A percentile compares a stretch with the other conserved stretches of the same genome.
Conservation (phyloP, 139 green algal genomes). For the Klebsormidium nitens region DNA sequence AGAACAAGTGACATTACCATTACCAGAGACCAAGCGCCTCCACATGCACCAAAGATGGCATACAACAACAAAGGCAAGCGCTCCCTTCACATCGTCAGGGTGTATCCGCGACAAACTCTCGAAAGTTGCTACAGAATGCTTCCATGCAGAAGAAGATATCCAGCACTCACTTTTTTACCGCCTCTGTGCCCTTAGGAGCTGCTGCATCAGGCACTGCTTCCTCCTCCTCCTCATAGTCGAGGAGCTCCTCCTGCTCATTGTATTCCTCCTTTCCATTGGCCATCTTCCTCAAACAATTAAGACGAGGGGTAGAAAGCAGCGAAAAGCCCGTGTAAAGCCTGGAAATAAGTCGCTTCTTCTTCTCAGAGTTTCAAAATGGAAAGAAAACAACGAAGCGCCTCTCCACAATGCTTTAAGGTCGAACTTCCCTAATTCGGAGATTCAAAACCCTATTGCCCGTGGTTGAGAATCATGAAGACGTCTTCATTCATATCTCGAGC, state of each 20-base stretch:
- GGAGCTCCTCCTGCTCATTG: slow-evolving; percentile 63
- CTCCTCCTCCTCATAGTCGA: slow-evolving; percentile 88
- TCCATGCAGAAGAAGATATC: too few relatives aligned
- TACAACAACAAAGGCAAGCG: too few relatives aligned
- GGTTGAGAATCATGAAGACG: too few relatives aligned
- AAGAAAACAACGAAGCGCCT: not conserved
- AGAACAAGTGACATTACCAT: too few relatives aligned
- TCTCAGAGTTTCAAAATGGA: not conserved
- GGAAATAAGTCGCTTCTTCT: not conserved
- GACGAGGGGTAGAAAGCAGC: not conserved
- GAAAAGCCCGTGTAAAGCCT: not conserved
- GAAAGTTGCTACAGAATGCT: too few relatives aligned
- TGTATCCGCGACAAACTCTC: too few relatives aligned
- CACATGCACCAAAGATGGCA: too few relatives aligned
- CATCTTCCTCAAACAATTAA: not conserved
- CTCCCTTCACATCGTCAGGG: too few relatives aligned
- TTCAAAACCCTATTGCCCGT: too few relatives aligned
- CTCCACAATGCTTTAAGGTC: not conserved
- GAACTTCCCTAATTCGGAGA: too few relatives aligned
- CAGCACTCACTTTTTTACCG: slow-evolving; percentile 40
- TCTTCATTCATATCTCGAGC: too few relatives aligned
- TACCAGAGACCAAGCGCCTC: too few relatives aligned
- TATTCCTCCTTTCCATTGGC: not conserved
- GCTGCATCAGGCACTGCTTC: slow-evolving; percentile 49
- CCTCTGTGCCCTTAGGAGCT: slow-evolving; percentile 46